phyloP scores from a whole-genome alignment of 192 early-diverging fungal genomes.

The Chytriomyces sp. region DNA sequence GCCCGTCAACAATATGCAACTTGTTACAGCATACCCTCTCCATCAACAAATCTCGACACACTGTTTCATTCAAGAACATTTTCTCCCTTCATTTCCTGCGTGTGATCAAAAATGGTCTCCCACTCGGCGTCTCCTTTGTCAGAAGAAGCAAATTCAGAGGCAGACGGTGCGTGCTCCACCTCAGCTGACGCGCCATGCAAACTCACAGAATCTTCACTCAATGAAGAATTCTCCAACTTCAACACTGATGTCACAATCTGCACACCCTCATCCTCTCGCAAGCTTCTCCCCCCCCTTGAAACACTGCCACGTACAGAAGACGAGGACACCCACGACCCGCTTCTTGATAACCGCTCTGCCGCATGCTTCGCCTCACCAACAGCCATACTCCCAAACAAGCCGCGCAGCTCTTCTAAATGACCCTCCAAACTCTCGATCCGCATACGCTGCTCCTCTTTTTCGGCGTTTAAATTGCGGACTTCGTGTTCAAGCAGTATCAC shows the following conservation, averaged over 20 bases:
- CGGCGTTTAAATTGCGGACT: not conserved
- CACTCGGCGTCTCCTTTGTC: not conserved
- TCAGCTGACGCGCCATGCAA: not conserved
- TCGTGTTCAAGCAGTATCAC: not conserved
- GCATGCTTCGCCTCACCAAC: not conserved
- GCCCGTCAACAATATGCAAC: too few species aligned
- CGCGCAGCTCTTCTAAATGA: not conserved
- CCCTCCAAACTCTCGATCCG: not conserved
- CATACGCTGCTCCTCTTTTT: not conserved
- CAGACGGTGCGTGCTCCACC: not conserved
- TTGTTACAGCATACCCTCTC: too few species aligned
- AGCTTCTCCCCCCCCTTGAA: not conserved
- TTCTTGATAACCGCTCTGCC: not conserved
- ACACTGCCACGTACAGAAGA: not conserved
- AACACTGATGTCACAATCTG: not conserved
- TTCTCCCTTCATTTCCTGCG: not conserved
- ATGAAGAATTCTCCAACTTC: constrained; percentile 2
- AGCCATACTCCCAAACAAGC: not conserved
- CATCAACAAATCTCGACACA: too few species aligned
- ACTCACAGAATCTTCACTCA: not conserved
- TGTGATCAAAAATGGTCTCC: not conserved
- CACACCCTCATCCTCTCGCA: not conserved
- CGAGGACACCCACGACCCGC: not conserved
- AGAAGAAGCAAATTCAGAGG: not conserved
- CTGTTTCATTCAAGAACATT: not conserved